These are phyloP conservation scores for Blastosporella zonata DNA, from an alignment of 1,284 basidiomycete genomes.

Conservation along the genomic window DNA sequence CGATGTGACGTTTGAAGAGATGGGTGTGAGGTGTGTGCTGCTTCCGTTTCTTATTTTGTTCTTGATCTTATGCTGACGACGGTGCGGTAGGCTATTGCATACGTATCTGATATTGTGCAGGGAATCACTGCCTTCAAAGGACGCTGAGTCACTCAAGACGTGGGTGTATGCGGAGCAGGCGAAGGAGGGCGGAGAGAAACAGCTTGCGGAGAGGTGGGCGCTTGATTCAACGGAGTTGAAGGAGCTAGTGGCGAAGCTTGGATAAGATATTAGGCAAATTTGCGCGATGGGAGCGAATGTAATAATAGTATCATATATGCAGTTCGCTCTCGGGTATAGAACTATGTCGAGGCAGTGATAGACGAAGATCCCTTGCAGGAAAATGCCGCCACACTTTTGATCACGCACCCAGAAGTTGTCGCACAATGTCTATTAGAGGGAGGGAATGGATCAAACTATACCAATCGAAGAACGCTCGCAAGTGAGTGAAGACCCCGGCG, in stretches of 20 bases:
- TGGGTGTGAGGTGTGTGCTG: slow-evolving; percentile 58
- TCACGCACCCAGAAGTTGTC: too few relatives aligned
- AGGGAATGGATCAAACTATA: too few relatives aligned
- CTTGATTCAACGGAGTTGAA: background rate
- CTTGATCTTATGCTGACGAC: background rate
- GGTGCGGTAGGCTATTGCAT: slow-evolving; percentile 43
- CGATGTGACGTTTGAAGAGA: slow-evolving; percentile 83
- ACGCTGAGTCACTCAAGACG: slow-evolving; percentile 39
- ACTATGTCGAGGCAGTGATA: too few relatives aligned
- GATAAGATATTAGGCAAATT: too few relatives aligned
- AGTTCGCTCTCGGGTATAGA: too few relatives aligned
- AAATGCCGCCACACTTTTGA: too few relatives aligned
- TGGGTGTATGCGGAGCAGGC: slow-evolving; percentile 31
- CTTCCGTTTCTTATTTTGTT: slow-evolving; percentile 9
- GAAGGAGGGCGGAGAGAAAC: background rate
- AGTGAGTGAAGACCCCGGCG: too few relatives aligned
- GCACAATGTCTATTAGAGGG: too few relatives aligned
- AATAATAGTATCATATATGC: too few relatives aligned
- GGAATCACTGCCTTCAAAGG: slow-evolving; percentile 38
- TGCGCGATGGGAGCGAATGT: too few relatives aligned
- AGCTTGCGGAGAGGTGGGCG: slow-evolving; percentile 3
- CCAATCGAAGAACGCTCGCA: too few relatives aligned
- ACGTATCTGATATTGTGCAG: slow-evolving; percentile 50
- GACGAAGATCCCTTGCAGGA: too few relatives aligned
- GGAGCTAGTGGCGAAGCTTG: slow-evolving; percentile 1